Base-by-base conservation (phyloP, 192 early-diverging fungal genomes). In the Cladochytrium replicatum region DNA sequence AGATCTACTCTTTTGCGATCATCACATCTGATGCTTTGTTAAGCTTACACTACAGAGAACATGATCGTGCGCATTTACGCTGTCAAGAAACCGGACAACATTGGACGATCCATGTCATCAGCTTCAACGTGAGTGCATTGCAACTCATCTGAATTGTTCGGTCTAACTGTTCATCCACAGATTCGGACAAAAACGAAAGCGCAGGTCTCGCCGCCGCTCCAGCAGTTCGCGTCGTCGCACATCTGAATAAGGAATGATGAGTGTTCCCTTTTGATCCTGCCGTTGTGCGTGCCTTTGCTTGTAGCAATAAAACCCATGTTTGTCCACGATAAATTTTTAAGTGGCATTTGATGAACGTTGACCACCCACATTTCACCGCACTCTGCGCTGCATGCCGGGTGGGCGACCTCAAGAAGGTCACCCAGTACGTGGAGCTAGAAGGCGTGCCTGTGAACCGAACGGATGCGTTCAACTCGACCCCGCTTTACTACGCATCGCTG, bases 21-120 rank as follows among this genome's bases (percentile, higher is more conserved):
- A 4, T 22, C 45, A 54, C 6, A n/a, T n/a, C n/a, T 38, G 2
- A 11, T 6, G 7, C 24, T 2, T 39, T 43, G 21, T 32, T 11
- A 37, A 65, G 92, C 83, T 0, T 94, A 83, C 50, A 90, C 89
- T 24, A 80, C 88, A 1, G 86, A 91, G 63, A 91, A 98, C 72
- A 92, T 91, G 86, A 89, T 99, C 67, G 97, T 98, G 26, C 84
- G 97, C 32, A 94, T 99, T 48, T 99, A 93, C 75, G 79, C 89
- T 57, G 93, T 99, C 68, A 99, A 99, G 69, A 80, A 87, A 29
- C 72, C 88, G 52, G 97, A 99, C 65, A 87, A 83, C 60, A 66
- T 97, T 3, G 97, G 97, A 4, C 80, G 94, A 45, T 57, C 68
- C 17, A 55, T 87, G 46, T 68, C 74, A 38, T 77, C 80, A 7